Conservation (phyloP, 2,329 filamentous ascomycete species). For the Tricladium varicosporioides region DNA sequence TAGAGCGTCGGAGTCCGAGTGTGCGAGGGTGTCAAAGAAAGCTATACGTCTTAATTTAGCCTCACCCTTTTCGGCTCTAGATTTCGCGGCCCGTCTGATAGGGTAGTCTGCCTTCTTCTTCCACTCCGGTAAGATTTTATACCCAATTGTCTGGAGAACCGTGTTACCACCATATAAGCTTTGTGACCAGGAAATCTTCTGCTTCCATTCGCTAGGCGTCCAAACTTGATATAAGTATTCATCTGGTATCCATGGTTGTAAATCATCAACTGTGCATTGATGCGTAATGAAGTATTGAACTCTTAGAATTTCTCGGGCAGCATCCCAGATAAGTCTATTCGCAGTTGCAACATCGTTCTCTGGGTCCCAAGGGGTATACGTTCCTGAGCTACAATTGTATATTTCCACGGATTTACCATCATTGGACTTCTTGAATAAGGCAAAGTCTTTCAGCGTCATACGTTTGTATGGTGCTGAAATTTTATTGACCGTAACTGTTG, state of each 20-base stretch:
- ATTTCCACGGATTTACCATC: conserved; percentile 52
- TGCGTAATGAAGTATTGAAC: background rate
- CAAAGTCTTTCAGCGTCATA: background rate
- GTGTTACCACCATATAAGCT: background rate
- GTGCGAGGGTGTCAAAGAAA: background rate
- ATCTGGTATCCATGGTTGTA: background rate
- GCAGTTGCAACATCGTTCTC: background rate
- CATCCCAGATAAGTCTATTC: background rate
- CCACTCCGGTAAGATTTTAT: background rate
- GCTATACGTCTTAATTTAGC: background rate
- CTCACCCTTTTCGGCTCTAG: background rate
- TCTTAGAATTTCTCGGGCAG: background rate
- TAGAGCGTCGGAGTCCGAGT: background rate
- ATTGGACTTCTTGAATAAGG: conserved; percentile 48
- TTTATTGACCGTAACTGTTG: too few relatives aligned
- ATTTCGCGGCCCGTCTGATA: background rate
- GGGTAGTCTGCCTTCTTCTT: background rate
- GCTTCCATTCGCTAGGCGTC: background rate
- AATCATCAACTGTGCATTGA: background rate
- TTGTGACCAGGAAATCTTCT: background rate
- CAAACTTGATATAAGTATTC: background rate
- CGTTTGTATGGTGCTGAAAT: background rate
- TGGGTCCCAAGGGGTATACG: background rate
- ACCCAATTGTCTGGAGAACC: background rate
- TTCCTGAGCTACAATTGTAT: conserved; percentile 31